These are phyloP conservation scores for Ophiostoma pallidulum DNA, from an alignment of 2,329 filamentous ascomycete species.

Conservation along the genomic window DNA sequence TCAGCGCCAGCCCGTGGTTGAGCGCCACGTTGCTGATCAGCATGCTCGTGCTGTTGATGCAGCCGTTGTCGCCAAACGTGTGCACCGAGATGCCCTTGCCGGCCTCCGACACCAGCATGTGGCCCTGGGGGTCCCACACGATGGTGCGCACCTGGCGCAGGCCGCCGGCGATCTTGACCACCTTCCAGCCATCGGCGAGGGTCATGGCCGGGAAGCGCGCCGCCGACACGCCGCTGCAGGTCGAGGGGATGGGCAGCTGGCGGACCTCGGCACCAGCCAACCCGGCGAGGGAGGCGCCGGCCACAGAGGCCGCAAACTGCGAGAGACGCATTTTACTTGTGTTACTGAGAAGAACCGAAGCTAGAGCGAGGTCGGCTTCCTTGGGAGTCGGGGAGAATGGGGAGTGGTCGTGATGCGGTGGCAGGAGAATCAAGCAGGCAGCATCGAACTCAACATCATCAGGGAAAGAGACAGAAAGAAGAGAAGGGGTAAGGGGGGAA, in stretches of 20 bases:
- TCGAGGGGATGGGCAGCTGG: constrained; percentile 26
- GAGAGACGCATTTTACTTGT: neutral
- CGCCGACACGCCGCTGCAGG: constrained; percentile 26
- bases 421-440: too few species aligned
- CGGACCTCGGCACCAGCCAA: constrained; percentile 23
- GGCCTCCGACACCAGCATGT: constrained; percentile 30
- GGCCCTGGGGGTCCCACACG: constrained; percentile 27
- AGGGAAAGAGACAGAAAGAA: too few species aligned
- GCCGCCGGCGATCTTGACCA: constrained; percentile 30
- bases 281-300: constrained; percentile 16
- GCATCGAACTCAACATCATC: too few species aligned
- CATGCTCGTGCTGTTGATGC: constrained; percentile 29
- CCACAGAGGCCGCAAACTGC: neutral
- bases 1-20: constrained; percentile 32
- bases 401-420: neutral
- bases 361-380: too few species aligned
- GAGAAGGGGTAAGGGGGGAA: too few species aligned
- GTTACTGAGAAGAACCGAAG: neutral
- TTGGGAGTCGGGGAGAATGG: neutral
- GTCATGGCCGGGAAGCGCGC: constrained; percentile 25
- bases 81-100: constrained; percentile 30
- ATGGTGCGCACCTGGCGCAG: constrained; percentile 28
- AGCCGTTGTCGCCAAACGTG: constrained; percentile 31
- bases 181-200: constrained; percentile 28
- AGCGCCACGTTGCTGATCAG: constrained; percentile 28